Evolutionary conservation across 768 basidiomycete species (phyloP), one percentile per base, ranked within the genome.

Genomic region (Mycena haematopus): DNA sequence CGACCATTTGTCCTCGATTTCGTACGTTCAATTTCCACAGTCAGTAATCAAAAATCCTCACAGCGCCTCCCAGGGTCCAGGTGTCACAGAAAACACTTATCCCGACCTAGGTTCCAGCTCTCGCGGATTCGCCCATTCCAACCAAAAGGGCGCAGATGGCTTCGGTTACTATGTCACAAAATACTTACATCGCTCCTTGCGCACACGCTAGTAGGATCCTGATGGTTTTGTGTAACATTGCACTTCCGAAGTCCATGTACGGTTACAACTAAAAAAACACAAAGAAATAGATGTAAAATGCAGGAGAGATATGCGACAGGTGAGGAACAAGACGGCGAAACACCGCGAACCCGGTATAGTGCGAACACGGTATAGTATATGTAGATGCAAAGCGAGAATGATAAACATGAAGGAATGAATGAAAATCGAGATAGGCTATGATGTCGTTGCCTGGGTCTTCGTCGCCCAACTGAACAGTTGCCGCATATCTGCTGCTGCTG

Each of bases 1-100:
- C 76, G 92, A 46, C 84, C 90, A 7, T 93, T 92, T 71, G 86
- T 92, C 14, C 86, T 87, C 55, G 92, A 94, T 73, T 93, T 95
- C 69, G 83, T 83, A 68, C 73, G 80, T 76, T 25, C 36, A 14
- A 21, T 27, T 74, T 36, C 61, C 40, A 15, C 15, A 13, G 27
- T 52, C 33, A 25, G 2, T 19, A 19, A 36, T 19, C n/a, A 24
- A 7, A 27, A 36, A 68, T 38, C 33, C 49, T 62, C 27, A 52
- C 29, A 50, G 50, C 29, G 47, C 52, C 42, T 51, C 65, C 11
- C 46, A 83, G 82, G 91, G 91, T 9, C 85, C 86, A 9, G 85
- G 82, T 11, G 82, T 88, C 15, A 79, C 75, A 2, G 71, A 74
- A 33, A 77, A 80, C 50, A 89, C 89, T 10, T 91, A 90, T 65